Percentiles rank a stretch among this genome's conserved stretches.
These are phyloP conservation scores for Neodidymelliopsis sp. DNA, from an alignment of 2,329 filamentous ascomycete species.

Conservation along the genomic window DNA sequence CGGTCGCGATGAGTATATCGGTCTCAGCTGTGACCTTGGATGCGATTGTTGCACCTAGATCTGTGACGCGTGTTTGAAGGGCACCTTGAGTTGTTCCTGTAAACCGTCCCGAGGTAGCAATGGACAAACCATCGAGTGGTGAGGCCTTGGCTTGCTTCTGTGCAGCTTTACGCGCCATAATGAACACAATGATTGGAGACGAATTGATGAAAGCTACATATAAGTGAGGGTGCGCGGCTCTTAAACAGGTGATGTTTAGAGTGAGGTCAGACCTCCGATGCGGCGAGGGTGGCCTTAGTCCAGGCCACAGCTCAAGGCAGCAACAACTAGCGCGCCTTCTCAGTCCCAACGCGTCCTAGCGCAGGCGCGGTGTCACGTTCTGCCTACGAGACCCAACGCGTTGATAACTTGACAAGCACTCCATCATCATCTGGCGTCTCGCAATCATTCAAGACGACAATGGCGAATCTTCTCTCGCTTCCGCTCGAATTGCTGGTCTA, in stretches of 20 bases:
- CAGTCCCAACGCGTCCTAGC: too few species aligned
- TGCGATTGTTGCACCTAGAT: conserved; percentile 60
- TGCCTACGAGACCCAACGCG: conserved; percentile 1
- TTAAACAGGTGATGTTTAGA: conserved; percentile 4
- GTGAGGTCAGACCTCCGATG: conserved; percentile 10
- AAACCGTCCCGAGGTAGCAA: conserved; percentile 70
- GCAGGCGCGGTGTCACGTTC: conserved; percentile 15
- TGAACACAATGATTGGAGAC: neutral
- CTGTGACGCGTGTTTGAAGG: conserved; percentile 56
- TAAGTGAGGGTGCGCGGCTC: conserved; percentile 6
- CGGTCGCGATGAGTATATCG: conserved; percentile 66
- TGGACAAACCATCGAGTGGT: conserved; percentile 58
- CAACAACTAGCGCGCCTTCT: conserved; percentile 13
- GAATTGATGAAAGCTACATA: conserved; percentile 16
- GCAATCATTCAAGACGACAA: conserved; percentile 5
- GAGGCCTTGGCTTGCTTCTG: conserved; percentile 28
- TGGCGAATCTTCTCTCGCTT: conserved; percentile 45
- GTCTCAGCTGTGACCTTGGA: conserved; percentile 58
- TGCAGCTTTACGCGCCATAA: conserved; percentile 34
- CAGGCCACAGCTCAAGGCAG: conserved; percentile 23
- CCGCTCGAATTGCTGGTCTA: conserved; percentile 66
- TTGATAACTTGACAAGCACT: neutral
- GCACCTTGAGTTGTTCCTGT: conserved; percentile 59
- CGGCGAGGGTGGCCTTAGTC: conserved; percentile 6
- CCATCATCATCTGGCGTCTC: neutral